phyloP scores from a whole-genome alignment of 495 filamentous ascomycete genomes.

The Staphylotrichum longicolle region DNA sequence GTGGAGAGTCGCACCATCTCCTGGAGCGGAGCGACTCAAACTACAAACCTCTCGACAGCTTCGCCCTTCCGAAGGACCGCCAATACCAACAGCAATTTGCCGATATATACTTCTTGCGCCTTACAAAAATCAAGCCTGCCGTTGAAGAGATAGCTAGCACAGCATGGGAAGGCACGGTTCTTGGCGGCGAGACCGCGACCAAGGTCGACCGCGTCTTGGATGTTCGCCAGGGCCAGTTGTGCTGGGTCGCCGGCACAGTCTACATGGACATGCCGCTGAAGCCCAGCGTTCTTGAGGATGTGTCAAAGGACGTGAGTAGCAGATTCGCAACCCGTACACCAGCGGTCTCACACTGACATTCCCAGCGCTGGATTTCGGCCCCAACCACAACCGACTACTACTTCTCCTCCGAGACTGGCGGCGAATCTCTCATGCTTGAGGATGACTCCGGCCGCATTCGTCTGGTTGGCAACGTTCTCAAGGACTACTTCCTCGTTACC shows the following conservation, averaged over 20 bases:
- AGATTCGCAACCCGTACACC: neutral
- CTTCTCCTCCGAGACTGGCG: constrained; percentile 52
- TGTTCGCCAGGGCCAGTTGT: constrained; percentile 91
- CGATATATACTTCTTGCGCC: constrained; percentile 93
- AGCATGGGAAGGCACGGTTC: constrained; percentile 75
- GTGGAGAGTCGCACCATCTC: constrained; percentile 37
- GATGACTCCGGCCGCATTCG: constrained; percentile 93
- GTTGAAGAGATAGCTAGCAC: constrained; percentile 70
- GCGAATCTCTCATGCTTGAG: constrained; percentile 79
- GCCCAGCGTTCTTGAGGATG: constrained; percentile 93
- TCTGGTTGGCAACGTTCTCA: constrained; percentile 66
- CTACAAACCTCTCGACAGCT: constrained; percentile 75
- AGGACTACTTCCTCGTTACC: constrained; percentile 71
- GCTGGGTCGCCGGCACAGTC: constrained; percentile 91
- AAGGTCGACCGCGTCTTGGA: constrained; percentile 85
- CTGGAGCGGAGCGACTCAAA: constrained; percentile 53
- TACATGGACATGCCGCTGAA: constrained; percentile 98
- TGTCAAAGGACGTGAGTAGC: constrained; percentile 77
- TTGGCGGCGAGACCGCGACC: constrained; percentile 71
- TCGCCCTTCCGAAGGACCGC: constrained; percentile 64
- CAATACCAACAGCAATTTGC: constrained; percentile 94
- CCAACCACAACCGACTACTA: constrained; percentile 82
- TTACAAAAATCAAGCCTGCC: constrained; percentile 80
- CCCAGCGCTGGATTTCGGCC: constrained; percentile 77
- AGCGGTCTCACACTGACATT: neutral